Base-by-base conservation (phyloP, 805 yeast species). In the Metschnikowia kunwiensis region DNA sequence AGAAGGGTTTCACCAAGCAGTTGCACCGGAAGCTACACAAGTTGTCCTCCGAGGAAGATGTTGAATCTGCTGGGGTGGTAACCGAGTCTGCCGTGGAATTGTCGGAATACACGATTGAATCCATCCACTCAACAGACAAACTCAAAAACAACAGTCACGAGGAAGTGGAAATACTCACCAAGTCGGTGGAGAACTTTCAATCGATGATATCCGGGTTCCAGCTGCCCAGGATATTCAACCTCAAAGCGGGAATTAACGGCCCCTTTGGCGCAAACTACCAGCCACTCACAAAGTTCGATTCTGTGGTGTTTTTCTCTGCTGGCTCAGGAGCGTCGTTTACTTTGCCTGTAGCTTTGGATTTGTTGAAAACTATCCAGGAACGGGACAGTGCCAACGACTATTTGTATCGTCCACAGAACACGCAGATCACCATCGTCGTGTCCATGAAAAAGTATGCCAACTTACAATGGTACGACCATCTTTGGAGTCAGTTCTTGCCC, bases 321-420 rank as follows among this genome's bases (percentile, higher is more conserved):
- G 78, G 78, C 1, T 59, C 71, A 2, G 79, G 79, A 2, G 68
- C 65, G 5, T 61, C 77, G 1, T 72, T 67, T 48, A 57, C 63
- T 1, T 59, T 72, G 32, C 77, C 78, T 1, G 61, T 70, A 1
- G 70, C 72, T 7, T 49, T 72, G 24, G 70, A 68, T 27, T 51
- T 70, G 24, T 44, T 72, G 16, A 43, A 56, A 27, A 47, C 54
- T 4, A 51, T 67, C 12, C 38, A 55, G 32, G 22, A 23, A 9
- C 53, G 60, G 34, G 58, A 64, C 15, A 38, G 34, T 1, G 49
- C 26, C 0, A 51, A 48, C 4, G 74, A 69, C 34, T 64, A 28
- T 41, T 44, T 64, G 23, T 51, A 53, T 24, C 54, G 74, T 24
- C 70, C 72, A 1, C 30, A 37, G 6, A 29, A 37, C 7, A 43